phyloP scores from a whole-genome alignment of 2,329 filamentous ascomycete species.

The Hypocrella siamensis region DNA sequence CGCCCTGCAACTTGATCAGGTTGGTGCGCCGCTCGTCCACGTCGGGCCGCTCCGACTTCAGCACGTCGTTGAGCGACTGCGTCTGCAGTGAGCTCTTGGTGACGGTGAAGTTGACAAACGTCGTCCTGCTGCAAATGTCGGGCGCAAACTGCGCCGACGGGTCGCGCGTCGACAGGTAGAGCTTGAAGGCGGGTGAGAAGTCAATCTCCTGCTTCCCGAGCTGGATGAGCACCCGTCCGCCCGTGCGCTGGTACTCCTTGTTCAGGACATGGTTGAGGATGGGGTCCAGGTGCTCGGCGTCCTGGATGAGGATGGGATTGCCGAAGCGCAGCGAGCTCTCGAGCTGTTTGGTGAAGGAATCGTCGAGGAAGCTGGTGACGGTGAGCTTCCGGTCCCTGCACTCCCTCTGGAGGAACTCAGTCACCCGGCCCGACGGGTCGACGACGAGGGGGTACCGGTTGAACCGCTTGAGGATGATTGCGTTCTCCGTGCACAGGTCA shows the following conservation, averaged over 20 bases:
- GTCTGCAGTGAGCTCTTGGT: slow-evolving; percentile 98
- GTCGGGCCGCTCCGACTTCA: slow-evolving; percentile 94
- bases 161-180: slow-evolving; percentile 90
- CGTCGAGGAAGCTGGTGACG: slow-evolving; percentile 94
- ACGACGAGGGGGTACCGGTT: slow-evolving; percentile 98
- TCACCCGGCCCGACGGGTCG: slow-evolving; percentile 86
- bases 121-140: slow-evolving; percentile 94
- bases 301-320: slow-evolving; percentile 96
- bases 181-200: slow-evolving; percentile 90
- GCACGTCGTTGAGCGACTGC: slow-evolving; percentile 90
- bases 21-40: slow-evolving; percentile 94
- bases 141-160: slow-evolving; percentile 91
- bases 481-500: slow-evolving; percentile 96
- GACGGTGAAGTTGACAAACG: slow-evolving; percentile 98
- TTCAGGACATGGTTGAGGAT: slow-evolving; percentile 97
- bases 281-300: slow-evolving; percentile 91
- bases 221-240: slow-evolving; percentile 93
- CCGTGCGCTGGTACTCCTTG: slow-evolving; percentile 98
- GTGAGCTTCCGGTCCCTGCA: slow-evolving; percentile 87
- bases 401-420: slow-evolving; percentile 89
- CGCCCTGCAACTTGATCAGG: slow-evolving; percentile 94
- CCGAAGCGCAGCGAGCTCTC: slow-evolving; percentile 95
- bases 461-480: slow-evolving; percentile 93
- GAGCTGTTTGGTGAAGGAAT: slow-evolving; percentile 93
- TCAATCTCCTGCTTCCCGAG: slow-evolving; percentile 98